These are phyloP conservation scores for Malus hybrid DNA, from an alignment of 331 rosid species.

Conservation along the genomic window DNA sequence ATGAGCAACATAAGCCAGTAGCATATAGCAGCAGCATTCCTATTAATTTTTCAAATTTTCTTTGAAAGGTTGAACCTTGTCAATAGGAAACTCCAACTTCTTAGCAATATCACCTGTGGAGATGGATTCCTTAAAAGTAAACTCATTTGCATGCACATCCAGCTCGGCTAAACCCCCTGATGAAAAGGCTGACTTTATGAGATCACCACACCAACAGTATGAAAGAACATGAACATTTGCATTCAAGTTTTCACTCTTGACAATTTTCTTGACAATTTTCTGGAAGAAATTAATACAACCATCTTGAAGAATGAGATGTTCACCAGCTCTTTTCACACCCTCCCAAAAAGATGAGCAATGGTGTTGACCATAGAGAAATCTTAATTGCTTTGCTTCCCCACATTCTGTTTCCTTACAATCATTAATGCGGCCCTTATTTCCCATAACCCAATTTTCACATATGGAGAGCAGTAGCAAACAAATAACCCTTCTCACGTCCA, in stretches of 20 bases:
- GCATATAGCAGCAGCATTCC: too few species aligned
- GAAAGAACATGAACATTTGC: constrained; percentile 78
- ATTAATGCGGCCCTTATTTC: too few species aligned
- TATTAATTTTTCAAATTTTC: constrained; percentile 23
- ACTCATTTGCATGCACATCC: constrained; percentile 76
- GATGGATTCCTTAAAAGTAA: constrained; percentile 55
- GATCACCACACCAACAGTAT: constrained; percentile 97
- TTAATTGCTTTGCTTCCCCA: too few species aligned
- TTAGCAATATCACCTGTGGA: constrained; percentile 77
- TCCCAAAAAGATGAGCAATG: constrained; percentile 11
- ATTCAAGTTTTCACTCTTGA: constrained; percentile 55
- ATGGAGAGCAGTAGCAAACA: too few species aligned
- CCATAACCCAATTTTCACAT: too few species aligned
- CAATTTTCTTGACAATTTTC: constrained; percentile 37
- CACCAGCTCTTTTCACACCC: constrained; percentile 90
- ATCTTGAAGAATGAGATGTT: constrained; percentile 73
- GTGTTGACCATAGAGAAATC: too few species aligned
- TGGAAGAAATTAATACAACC: constrained; percentile 78
- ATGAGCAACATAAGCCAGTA: too few species aligned
- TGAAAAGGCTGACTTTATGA: constrained; percentile 76
- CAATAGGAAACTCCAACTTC: constrained; percentile 84
- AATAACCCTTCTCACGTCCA: too few species aligned
- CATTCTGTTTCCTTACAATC: too few species aligned
- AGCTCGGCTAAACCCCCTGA: constrained; percentile 63
- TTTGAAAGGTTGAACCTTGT: constrained; percentile 67